Evolutionary conservation across 1,284 basidiomycete genomes (phyloP).

Genomic region (Rhodotorula glutinis): DNA sequence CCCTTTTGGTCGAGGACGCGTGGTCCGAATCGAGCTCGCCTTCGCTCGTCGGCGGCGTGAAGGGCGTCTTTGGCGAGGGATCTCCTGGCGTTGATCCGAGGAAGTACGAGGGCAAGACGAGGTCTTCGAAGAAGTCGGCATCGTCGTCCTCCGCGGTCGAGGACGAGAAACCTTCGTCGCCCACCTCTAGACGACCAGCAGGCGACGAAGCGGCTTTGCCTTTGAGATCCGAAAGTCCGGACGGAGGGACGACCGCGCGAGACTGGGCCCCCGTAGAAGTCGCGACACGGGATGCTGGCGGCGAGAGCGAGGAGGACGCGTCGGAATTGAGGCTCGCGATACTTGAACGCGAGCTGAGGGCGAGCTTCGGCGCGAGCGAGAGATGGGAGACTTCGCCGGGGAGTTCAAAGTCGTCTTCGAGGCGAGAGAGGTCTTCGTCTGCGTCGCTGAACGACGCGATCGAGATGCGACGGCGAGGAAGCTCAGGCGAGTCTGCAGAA

Average conservation of each 20-base stretch:
- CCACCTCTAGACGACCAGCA: no score
- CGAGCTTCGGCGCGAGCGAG: constrained; percentile 53
- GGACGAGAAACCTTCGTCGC: constrained; percentile 6
- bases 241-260: not conserved
- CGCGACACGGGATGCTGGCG: not conserved
- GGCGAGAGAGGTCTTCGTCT: constrained; percentile 68
- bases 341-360: constrained; percentile 59
- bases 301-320: not conserved
- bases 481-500: constrained; percentile 53
- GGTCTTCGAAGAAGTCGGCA: constrained; percentile 69
- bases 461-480: constrained; percentile 31
- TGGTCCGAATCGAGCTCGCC: constrained; percentile 53
- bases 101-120: constrained; percentile 63
- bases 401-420: constrained; percentile 51
- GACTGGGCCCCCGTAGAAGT: no score
- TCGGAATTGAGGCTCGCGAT: constrained; percentile 7
- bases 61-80: not conserved
- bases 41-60: constrained; percentile 50
- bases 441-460: constrained; percentile 50
- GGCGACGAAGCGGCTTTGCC: no score
- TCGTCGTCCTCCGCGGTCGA: constrained; percentile 61
- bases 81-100: constrained; percentile 9
- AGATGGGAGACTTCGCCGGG: constrained; percentile 54
- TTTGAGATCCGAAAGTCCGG: no score
- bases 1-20: not conserved